Evolutionary conservation across 1,284 basidiomycete species (phyloP), one percentile per base, ranked within the genome.

Genomic region (Malassezia cuniculi): DNA sequence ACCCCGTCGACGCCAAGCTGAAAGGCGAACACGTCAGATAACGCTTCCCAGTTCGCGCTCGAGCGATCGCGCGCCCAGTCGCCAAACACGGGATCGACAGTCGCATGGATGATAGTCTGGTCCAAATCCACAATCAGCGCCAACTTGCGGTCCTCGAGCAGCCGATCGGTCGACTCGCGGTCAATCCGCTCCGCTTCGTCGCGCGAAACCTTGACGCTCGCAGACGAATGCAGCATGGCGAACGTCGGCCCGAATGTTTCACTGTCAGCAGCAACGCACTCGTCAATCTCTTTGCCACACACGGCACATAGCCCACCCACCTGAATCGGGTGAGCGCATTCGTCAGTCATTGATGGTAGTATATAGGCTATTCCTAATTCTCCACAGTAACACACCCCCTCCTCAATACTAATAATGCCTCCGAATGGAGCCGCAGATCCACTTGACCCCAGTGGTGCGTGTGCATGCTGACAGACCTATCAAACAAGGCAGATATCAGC

Each of bases 91-190:
- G 93, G 89, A 69, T 97, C 90, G 24, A 95, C 90, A 0, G 90
- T 95, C 8, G 93, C 90, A 66, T 97, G 90, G 7, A 97, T 86
- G 62, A 97, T 87, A 6, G 90, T 97, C 69, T 97, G 90, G 71
- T 97, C 90, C 27, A 97, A 77, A 71, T 97, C 90, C 55, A 97
- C 90, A 57, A 97, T 94, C 48, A 97, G 78, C 9, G 85, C 85
- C 16, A 97, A 77, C 61, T 81, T 86, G 42, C 79, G 76, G 11
- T 78, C 72, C 34, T 75, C 74, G 52, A 86, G 74, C 19, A 97
- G 77, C 47, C 79, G 77, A 3, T 79, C 71, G 2, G 83, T 81
- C 5, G 80, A 81, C 58, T 86, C 80, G 21, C 75, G 75, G 60
- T 93, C 86, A 49, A 94, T 79, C 16, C 83, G 77, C 57, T 82